A percentile compares a stretch with the other conserved stretches of the same genome.
phyloP scores from a whole-genome alignment of 306 rosid genomes.

The Medicago lupulina region DNA sequence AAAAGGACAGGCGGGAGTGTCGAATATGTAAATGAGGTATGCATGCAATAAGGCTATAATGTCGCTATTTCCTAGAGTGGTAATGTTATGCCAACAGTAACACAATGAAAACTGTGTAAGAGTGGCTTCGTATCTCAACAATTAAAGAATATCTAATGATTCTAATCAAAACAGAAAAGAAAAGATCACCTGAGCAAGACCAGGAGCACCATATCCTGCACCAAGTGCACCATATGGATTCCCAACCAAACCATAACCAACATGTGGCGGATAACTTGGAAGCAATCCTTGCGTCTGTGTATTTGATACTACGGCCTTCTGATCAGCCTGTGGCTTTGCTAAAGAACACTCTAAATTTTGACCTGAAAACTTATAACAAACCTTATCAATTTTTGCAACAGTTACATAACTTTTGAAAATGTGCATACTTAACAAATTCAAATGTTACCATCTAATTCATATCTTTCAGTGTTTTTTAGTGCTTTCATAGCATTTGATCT shows the following conservation, averaged over 20 bases:
- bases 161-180: neutral
- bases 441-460: slow-evolving; percentile 78
- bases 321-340: slow-evolving; percentile 96
- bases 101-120: slow-evolving; percentile 8
- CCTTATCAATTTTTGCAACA: slow-evolving; percentile 34
- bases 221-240: slow-evolving; percentile 78
- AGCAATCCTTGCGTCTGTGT: slow-evolving; percentile 75
- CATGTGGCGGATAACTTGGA: slow-evolving; percentile 80
- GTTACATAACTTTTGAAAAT: slow-evolving; percentile 15
- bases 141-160: slow-evolving; percentile 7
- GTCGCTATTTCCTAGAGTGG: slow-evolving; percentile 16
- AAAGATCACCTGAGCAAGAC: slow-evolving; percentile 73
- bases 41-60: slow-evolving; percentile 20
- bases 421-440: slow-evolving; percentile 10
- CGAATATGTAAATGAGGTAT: neutral
- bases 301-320: slow-evolving; percentile 72
- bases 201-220: slow-evolving; percentile 74
- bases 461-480: slow-evolving; percentile 84
- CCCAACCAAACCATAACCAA: slow-evolving; percentile 79
- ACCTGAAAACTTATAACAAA: slow-evolving; percentile 56
- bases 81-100: slow-evolving; percentile 6
- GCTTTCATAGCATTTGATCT: slow-evolving; percentile 96
- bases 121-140: slow-evolving; percentile 22
- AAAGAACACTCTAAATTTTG: slow-evolving; percentile 91
- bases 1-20: neutral